Evolutionary conservation across 2,329 filamentous ascomycete genomes (phyloP).

Genomic region (Sporothrix curviconia): DNA sequence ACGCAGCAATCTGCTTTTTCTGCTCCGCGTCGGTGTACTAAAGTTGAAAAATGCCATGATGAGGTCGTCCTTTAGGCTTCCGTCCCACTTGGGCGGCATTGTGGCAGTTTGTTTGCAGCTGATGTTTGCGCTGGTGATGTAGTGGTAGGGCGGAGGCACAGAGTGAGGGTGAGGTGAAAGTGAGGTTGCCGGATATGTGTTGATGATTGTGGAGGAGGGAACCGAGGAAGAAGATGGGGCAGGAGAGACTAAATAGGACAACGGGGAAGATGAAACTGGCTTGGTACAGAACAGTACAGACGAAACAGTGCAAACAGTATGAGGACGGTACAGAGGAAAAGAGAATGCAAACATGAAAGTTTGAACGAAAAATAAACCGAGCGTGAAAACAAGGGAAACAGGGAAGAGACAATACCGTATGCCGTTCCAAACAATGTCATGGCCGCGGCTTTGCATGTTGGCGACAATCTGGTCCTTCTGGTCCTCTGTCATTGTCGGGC

Average conservation of each 20-base stretch:
- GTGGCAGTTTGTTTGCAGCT: background rate
- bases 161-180: no score
- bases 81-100: slow-evolving; percentile 18
- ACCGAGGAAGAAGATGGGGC: no score
- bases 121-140: no score
- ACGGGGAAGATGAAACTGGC: no score
- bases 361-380: background rate
- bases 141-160: no score
- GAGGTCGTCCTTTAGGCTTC: slow-evolving; percentile 15
- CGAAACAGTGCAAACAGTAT: no score
- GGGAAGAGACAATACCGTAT: slow-evolving; percentile 27
- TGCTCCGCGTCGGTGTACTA: slow-evolving; percentile 15
- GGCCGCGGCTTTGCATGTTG: slow-evolving; percentile 22
- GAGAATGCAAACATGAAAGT: no score
- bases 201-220: no score
- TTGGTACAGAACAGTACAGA: no score
- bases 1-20: slow-evolving; percentile 16
- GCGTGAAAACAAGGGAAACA: background rate
- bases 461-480: slow-evolving; percentile 23
- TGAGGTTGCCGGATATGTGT: no score
- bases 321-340: no score
- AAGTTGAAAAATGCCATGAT: slow-evolving; percentile 17
- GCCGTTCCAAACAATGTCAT: slow-evolving; percentile 30
- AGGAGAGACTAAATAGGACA: no score
- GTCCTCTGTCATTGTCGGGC: slow-evolving; percentile 18